Base-by-base conservation (phyloP, 2,329 filamentous ascomycete genomes). In the Sporothrix pseudoabietina region DNA sequence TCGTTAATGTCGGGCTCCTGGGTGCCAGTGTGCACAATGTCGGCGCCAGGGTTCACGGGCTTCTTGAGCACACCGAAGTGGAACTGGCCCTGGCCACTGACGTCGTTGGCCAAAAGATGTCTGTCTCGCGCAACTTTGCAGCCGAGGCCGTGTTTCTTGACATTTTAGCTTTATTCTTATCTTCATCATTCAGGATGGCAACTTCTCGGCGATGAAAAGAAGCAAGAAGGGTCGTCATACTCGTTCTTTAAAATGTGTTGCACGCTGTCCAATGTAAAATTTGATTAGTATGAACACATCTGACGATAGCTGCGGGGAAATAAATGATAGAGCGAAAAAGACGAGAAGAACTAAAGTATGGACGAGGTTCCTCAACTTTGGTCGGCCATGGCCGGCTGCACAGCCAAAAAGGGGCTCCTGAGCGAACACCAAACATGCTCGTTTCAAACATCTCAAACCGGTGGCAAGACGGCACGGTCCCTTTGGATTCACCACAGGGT, bases 1-100 rank as follows among this genome's bases (percentile, higher is more conserved):
- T 88, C 87, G 76, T 87, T 78, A 73, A 88, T 84, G 32, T 80
- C 82, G 10, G 80, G 76, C 74, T 82, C 81, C 78, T 88, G 87
- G 76, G 81, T 83, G 5, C 85, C 87, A 54, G 82, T 78, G 77
- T 84, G 84, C 61, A 82, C 82, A 54, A 87, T 82, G 76, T 88
- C 84, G 63, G 76, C 78, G 44, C 79, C 80, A 47, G 79, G 75
- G 71, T 85, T 82, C 66, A 85, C 83, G 6, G 86, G 84, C 83
- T 90, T 90, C 84, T 90, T 90, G 74, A 91, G 81, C 1, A 90
- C 78, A 49, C 89, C 89, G 70, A 90, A 85, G 78, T 91, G 89
- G 79, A 85, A 89, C 78, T 90, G 87, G 30, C 89, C 89, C 72
- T 85, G 84, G 5, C 88, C 88, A 55, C 83, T 82, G 72, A 89